Evolutionary conservation across 371 early-diverging fungal species (phyloP), one percentile per base, ranked within the genome.

Genomic region (Mortierella sp.): DNA sequence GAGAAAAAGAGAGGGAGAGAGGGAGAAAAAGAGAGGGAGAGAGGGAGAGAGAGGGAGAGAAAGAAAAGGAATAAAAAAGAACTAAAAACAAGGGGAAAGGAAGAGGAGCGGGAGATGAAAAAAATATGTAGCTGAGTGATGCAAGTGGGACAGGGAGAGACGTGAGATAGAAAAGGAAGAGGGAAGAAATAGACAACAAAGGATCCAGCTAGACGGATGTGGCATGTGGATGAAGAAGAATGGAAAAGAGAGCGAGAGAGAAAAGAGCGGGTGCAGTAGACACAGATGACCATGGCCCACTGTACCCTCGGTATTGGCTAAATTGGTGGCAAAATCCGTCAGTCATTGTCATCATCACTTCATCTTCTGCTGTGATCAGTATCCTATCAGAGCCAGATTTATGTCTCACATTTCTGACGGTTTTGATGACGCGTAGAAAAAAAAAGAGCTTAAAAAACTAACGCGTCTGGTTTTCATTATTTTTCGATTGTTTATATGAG

Each of bases 21-120:
- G n/a, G 44, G 76, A 54, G 70, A 24, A 34, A 26, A 10, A 68
- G 42, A 38, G 38, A 76, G 68, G 50, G 58, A 79, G 58, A 50
- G 57, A 48, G 54, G 31, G n/a, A 42, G 31, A 42, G 19, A 60
- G 31, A 47, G 28, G 52, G 38, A 72, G 57, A 19, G 57, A 44
- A 60, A 31, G 16, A 34, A 63, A 28, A 24, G 21, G 31, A 65
- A 19, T 34, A 31, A 6, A 63, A 34, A 14, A 31, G 16, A 13
- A 14, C 2, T 31, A 31, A 28, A 60, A 31, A 34, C 16, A 60
- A 60, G 3, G 31, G 19, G 28, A 60, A 31, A 60, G 19, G 28
- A 60, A 31, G 31, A 60, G 50, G 78, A 52, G 47, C 38, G 42
- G 58, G 21, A 47, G 70, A 21, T 38, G 70, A 31, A 44, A 60